These are phyloP conservation scores for Chrysoporthe deuterocubensis DNA, from an alignment of 2,329 filamentous ascomycete genomes.

Conservation along the genomic window DNA sequence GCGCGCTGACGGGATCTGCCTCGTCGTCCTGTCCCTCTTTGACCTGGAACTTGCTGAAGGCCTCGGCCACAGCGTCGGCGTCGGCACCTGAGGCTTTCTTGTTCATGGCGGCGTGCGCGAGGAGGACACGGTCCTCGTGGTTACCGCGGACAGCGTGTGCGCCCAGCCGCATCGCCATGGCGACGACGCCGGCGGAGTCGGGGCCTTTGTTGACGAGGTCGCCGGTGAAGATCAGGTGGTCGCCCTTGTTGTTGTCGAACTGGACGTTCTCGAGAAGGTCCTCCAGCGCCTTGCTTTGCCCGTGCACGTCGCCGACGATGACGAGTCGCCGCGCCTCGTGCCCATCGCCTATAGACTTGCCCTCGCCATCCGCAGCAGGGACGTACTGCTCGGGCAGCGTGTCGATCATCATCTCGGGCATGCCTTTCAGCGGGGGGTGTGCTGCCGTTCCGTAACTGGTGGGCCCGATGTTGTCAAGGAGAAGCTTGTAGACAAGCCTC, in stretches of 20 bases:
- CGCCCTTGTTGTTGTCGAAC: conserved; percentile 61
- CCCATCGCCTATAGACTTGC: conserved; percentile 30
- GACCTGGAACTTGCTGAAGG: conserved; percentile 28
- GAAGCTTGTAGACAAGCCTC: conserved; percentile 7
- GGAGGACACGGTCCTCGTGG: conserved; percentile 86
- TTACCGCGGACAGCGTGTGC: conserved; percentile 89
- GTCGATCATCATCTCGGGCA: conserved; percentile 34
- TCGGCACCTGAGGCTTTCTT: not conserved
- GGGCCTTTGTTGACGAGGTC: conserved; percentile 88
- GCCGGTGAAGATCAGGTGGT: conserved; percentile 77
- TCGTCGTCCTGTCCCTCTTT: conserved; percentile 33
- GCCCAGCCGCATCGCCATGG: conserved; percentile 71
- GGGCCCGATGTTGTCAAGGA: conserved; percentile 29
- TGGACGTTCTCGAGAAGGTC: conserved; percentile 68
- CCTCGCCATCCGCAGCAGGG: conserved; percentile 25
- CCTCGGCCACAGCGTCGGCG: conserved; percentile 13
- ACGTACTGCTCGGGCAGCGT: conserved; percentile 38
- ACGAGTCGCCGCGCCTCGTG: conserved; percentile 63
- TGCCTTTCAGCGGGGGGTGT: conserved; percentile 43
- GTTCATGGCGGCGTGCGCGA: conserved; percentile 55
- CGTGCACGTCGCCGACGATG: conserved; percentile 91
- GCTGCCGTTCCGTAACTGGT: conserved; percentile 48
- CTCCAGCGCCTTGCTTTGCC: conserved; percentile 72
- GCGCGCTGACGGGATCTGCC: conserved; percentile 16
- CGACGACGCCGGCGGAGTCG: conserved; percentile 77